A percentile compares a stretch with the other conserved stretches of the same genome.
Evolutionary conservation across 2,329 filamentous ascomycete genomes (phyloP).

Genomic region (Claviceps citrina): DNA sequence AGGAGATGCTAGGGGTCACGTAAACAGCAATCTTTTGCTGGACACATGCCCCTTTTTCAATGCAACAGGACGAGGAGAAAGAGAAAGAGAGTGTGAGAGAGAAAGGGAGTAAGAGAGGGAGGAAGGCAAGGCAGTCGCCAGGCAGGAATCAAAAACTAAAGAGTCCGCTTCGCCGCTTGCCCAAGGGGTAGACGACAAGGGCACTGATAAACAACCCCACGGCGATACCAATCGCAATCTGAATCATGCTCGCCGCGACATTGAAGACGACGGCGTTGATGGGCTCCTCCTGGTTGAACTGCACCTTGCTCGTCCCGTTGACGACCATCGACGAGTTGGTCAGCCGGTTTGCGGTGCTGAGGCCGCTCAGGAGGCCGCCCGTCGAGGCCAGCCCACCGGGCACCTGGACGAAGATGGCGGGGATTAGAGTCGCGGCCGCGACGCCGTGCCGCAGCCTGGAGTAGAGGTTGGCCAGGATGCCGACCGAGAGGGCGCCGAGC

Average conservation of each 20-base stretch:
- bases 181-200: conserved; percentile 32
- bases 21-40: no score
- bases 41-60: no score
- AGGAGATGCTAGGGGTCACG: no score
- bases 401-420: conserved; percentile 33
- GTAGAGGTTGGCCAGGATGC: conserved; percentile 63
- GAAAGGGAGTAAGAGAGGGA: background rate
- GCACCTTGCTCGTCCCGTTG: conserved; percentile 20
- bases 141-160: conserved; percentile 26
- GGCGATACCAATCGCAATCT: conserved; percentile 37
- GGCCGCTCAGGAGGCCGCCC: conserved; percentile 29
- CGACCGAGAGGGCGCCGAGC: conserved; percentile 60
- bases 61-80: background rate
- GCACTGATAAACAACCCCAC: conserved; percentile 35
- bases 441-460: conserved; percentile 42
- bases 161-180: conserved; percentile 32
- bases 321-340: conserved; percentile 22
- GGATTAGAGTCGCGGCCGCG: conserved; percentile 30
- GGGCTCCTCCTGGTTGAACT: conserved; percentile 9
- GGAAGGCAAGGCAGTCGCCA: no score
- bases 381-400: conserved; percentile 32
- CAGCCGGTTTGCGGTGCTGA: conserved; percentile 28
- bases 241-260: conserved; percentile 34
- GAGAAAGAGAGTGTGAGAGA: no score
- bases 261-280: conserved; percentile 27